Evolutionary conservation across 2,329 filamentous ascomycete genomes (phyloP).

Genomic region (Trichophyton simii): DNA sequence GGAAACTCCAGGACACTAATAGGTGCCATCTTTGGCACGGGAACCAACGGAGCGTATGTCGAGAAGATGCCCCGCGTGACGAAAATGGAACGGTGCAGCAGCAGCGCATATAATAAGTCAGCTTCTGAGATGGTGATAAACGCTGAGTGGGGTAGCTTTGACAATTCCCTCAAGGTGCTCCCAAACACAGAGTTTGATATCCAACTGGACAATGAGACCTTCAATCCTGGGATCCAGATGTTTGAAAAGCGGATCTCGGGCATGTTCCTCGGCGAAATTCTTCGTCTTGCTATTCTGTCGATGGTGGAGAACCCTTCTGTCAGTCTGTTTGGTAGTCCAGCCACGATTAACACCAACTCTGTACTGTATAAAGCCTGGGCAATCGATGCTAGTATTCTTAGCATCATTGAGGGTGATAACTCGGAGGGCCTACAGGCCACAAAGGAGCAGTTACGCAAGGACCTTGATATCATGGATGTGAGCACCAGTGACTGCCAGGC

Average conservation of each 20-base stretch:
- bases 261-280: conserved; percentile 94
- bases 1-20: conserved; percentile 60
- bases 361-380: conserved; percentile 71
- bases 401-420: conserved; percentile 69
- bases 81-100: conserved; percentile 51
- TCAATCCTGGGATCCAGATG: conserved; percentile 93
- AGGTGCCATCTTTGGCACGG: conserved; percentile 95
- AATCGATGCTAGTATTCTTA: conserved; percentile 81
- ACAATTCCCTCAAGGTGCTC: conserved; percentile 80
- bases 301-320: conserved; percentile 56
- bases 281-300: conserved; percentile 62
- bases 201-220: conserved; percentile 62
- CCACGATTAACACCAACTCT: conserved; percentile 52
- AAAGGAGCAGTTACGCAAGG: conserved; percentile 63
- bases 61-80: conserved; percentile 79
- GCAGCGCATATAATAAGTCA: conserved; percentile 52
- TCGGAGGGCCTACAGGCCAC: conserved; percentile 59
- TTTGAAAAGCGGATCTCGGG: conserved; percentile 97
- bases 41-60: conserved; percentile 93
- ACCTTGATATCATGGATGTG: conserved; percentile 62
- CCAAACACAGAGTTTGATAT: conserved; percentile 75
- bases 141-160: conserved; percentile 96
- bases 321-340: conserved; percentile 67
- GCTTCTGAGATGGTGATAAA: conserved; percentile 97
- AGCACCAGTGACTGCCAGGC: conserved; percentile 75